Evolutionary conservation across 2,329 filamentous ascomycete genomes (phyloP).

Genomic region (Hypoxylon sp.): DNA sequence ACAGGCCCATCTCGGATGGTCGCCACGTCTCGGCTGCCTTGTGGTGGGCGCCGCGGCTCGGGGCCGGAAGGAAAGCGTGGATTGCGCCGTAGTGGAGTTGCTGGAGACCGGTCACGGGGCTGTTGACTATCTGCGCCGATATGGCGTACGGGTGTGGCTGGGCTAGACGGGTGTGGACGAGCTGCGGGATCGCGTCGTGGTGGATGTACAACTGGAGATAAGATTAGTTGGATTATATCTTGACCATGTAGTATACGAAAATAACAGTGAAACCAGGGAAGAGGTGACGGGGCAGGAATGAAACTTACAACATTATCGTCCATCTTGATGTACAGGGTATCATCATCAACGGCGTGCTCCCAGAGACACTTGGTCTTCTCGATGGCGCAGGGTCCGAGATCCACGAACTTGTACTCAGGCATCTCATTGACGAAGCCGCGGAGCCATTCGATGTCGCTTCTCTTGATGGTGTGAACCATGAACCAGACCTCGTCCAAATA

Average conservation of each 20-base stretch:
- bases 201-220: slow-evolving; percentile 47
- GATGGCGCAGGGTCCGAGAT: slow-evolving; percentile 52
- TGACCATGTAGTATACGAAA: neutral
- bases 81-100: slow-evolving; percentile 66
- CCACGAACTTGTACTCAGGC: slow-evolving; percentile 53
- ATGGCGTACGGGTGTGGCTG: slow-evolving; percentile 65
- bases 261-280: neutral
- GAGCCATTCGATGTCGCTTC: slow-evolving; percentile 56
- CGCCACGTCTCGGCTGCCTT: slow-evolving; percentile 55
- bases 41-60: slow-evolving; percentile 36
- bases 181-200: slow-evolving; percentile 61
- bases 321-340: slow-evolving; percentile 58
- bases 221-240: neutral
- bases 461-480: slow-evolving; percentile 57
- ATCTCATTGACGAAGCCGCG: slow-evolving; percentile 54
- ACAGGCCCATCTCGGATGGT: slow-evolving; percentile 49
- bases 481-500: slow-evolving; percentile 60
- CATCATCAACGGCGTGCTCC: slow-evolving; percentile 49
- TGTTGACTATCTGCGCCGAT: slow-evolving; percentile 69
- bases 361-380: slow-evolving; percentile 53
- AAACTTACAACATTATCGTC: slow-evolving; percentile 60
- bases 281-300: slow-evolving; percentile 2
- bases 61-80: slow-evolving; percentile 66
- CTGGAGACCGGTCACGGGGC: slow-evolving; percentile 65
- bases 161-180: slow-evolving; percentile 64